Evolutionary conservation across 495 filamentous ascomycete genomes (phyloP), one percentile per base, ranked within the genome.

Genomic region (Hyaloscypha bicolor): DNA sequence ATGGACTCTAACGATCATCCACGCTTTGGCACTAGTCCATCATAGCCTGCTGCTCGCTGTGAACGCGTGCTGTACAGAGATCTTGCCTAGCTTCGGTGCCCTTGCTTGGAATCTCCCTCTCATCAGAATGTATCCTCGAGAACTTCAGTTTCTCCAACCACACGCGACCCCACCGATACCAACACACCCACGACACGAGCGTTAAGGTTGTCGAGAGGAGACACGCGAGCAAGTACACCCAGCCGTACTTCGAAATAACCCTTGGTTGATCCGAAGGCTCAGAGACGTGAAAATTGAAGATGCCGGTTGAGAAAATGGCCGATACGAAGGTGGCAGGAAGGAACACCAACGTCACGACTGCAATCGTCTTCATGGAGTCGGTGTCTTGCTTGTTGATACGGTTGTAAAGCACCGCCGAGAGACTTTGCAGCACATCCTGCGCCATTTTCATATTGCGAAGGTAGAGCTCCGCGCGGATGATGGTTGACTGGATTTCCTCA

Each of bases 301-400:
- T 53, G 6, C 51, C 51, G 22, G 51, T 53, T n/a, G 51, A 53
- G 22, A 53, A 53, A 16, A 53, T 16, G 9, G 51, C 51, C 6
- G 22, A 53, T 8, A 53, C 51, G 51, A 53, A 53, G 21, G 48
- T 56, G 9, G 25, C 45, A 55, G 62, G 62, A 19, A 64, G 45
- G 33, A 64, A 64, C 2, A 64, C 62, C 11, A 64, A 35, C 16
- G 62, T 64, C 25, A 64, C 11, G 45, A 55, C 31, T 4, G 62
- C 52, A 33, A 64, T 64, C 9, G 62, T 64, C 22, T 64, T 64
- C 62, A 56, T 64, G 12, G 62, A 55, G 16, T 53, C 51, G 9
- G 51, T 25, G 4, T 53, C 51, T 25, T 53, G 51, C 19, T 53
- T 53, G 51, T 53, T 53, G 22, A 53, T 53, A 8, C 51, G 51